phyloP scores from a whole-genome alignment of 129 eudicot genomes.

The Calendula officinalis region DNA sequence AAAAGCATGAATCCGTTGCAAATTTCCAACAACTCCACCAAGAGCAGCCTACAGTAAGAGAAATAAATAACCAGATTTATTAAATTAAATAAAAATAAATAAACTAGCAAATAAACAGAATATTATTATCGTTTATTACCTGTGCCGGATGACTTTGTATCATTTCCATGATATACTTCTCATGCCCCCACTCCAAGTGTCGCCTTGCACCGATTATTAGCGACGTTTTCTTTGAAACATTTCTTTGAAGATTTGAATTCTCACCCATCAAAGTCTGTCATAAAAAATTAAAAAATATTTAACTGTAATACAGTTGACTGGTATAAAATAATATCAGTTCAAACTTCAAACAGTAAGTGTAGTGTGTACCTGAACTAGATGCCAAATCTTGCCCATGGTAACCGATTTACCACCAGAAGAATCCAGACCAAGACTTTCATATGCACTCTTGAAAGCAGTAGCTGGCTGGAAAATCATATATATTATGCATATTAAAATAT shows the following conservation, averaged over 20 bases:
- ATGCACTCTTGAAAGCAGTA: slow-evolving; percentile 80
- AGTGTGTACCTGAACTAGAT: slow-evolving; percentile 68
- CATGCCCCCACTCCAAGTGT: slow-evolving; percentile 97
- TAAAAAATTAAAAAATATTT: slow-evolving; percentile 3
- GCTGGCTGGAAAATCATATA: slow-evolving; percentile 65
- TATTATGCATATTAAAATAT: neutral
- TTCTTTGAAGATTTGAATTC: slow-evolving; percentile 47
- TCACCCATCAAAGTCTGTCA: slow-evolving; percentile 73
- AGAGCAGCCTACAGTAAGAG: slow-evolving; percentile 79
- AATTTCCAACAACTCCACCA: slow-evolving; percentile 94
- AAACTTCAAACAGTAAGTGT: neutral
- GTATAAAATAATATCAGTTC: too few relatives aligned
- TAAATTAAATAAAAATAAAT: neutral
- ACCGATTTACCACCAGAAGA: slow-evolving; percentile 82
- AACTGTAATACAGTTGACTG: neutral
- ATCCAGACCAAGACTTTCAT: slow-evolving; percentile 68
- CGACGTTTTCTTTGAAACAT: slow-evolving; percentile 67
- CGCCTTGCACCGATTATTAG: slow-evolving; percentile 83
- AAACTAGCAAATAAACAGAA: slow-evolving; percentile 11
- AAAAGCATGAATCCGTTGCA: slow-evolving; percentile 86
- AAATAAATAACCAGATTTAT: slow-evolving; percentile 20
- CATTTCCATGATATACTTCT: slow-evolving; percentile 75
- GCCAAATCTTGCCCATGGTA: slow-evolving; percentile 92
- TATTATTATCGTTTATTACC: slow-evolving; percentile 37
- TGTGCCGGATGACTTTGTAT: slow-evolving; percentile 95